Conservation (phyloP, 2,329 filamentous ascomycete genomes). For the Sporothrix brunneoviolacea region DNA sequence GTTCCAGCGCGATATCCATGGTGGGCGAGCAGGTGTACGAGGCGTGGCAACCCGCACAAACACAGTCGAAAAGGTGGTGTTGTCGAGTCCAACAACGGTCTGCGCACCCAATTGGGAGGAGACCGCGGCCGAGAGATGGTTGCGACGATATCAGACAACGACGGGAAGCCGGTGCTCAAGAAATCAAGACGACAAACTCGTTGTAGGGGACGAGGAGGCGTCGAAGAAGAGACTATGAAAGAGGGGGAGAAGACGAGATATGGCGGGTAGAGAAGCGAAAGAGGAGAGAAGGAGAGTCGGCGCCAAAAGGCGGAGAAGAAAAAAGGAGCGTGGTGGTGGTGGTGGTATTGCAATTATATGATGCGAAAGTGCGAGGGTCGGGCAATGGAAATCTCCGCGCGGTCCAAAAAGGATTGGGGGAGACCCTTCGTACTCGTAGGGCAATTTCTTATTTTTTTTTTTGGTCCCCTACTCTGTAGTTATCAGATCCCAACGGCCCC, state of each 20-base stretch:
- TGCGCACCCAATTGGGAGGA: not conserved
- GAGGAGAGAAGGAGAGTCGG: not conserved
- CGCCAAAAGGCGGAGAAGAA: constrained; percentile 1
- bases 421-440: constrained; percentile 12
- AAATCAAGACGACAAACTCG: not conserved
- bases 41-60: too few species aligned
- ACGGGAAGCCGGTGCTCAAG: too few species aligned
- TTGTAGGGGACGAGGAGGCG: not conserved
- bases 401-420: constrained; percentile 2
- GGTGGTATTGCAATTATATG: constrained; percentile 6
- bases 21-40: constrained; percentile 3
- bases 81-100: not conserved
- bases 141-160: too few species aligned
- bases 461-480: not conserved
- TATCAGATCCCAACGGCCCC: constrained; percentile 3
- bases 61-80: not conserved
- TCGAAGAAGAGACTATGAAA: not conserved
- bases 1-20: constrained; percentile 90
- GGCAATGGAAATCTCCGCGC: constrained; percentile 7
- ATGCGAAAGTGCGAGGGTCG: constrained; percentile 6
- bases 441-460: not conserved
- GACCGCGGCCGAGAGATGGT: too few species aligned
- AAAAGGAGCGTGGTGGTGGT: not conserved
- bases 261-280: not conserved
- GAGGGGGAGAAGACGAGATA: not conserved